phyloP scores from a whole-genome alignment of 371 early-diverging fungal genomes.

The Mucor velutinosus region DNA sequence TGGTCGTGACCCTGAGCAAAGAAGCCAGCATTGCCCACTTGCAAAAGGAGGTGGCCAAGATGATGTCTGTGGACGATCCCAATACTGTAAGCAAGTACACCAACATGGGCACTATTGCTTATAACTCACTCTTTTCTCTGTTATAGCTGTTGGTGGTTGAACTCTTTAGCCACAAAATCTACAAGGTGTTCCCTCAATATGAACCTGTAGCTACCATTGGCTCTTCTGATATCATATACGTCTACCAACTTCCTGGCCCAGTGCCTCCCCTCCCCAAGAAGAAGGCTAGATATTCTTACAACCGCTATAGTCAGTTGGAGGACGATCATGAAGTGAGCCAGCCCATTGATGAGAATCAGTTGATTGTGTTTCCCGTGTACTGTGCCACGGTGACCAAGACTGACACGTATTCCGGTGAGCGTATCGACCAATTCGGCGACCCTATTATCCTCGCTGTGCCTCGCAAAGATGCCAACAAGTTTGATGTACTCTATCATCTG shows the following conservation, averaged over 20 bases:
- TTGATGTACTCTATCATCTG: constrained; percentile 32
- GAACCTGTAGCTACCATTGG: constrained; percentile 66
- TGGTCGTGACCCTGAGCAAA: constrained; percentile 44
- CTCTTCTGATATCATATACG: constrained; percentile 62
- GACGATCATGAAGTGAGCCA: constrained; percentile 11
- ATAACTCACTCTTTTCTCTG: too few relatives aligned
- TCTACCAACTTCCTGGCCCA: constrained; percentile 65
- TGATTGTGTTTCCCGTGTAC: constrained; percentile 49
- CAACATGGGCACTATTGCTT: too few relatives aligned
- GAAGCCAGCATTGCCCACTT: constrained; percentile 69
- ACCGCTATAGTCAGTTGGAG: neutral
- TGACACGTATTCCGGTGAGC: constrained; percentile 6
- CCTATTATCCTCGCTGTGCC: constrained; percentile 42
- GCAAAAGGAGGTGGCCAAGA: constrained; percentile 63
- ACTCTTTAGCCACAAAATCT: constrained; percentile 60
- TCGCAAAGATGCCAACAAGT: constrained; percentile 27
- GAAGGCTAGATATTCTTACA: constrained; percentile 13
- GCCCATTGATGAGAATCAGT: constrained; percentile 22
- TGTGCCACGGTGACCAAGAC: constrained; percentile 28
- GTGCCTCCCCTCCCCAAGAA: constrained; percentile 25
- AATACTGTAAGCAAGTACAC: constrained; percentile 31
- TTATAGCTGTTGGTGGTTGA: constrained; percentile 67
- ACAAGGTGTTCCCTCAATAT: constrained; percentile 62
- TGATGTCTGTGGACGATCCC: constrained; percentile 51
- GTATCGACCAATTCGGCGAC: constrained; percentile 37